A percentile compares a stretch with the other conserved stretches of the same genome.
Evolutionary conservation across 2,329 filamentous ascomycete genomes (phyloP).

Genomic region (Stagonosporopsis tanaceti): DNA sequence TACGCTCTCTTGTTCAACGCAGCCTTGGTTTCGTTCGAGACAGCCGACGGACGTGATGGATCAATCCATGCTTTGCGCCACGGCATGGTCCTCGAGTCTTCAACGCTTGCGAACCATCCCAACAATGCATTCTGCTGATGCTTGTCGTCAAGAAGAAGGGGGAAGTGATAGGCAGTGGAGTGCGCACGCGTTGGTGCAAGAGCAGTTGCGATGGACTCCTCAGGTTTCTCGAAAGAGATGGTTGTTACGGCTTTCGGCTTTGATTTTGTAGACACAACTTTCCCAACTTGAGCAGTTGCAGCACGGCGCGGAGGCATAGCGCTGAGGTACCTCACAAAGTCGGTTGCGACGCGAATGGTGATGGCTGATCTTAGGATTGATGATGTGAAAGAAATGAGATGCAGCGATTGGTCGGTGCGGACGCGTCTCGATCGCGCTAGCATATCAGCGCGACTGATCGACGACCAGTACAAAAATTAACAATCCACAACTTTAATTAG

Average conservation of each 20-base stretch:
- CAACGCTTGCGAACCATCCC: slow-evolving; percentile 43
- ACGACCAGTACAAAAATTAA: background rate
- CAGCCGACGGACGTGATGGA: slow-evolving; percentile 42
- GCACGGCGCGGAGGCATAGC: slow-evolving; percentile 28
- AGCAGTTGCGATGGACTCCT: slow-evolving; percentile 19
- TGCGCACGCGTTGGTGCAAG: slow-evolving; percentile 41
- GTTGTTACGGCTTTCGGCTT: slow-evolving; percentile 12
- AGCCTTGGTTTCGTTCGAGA: slow-evolving; percentile 43
- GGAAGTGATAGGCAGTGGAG: slow-evolving; percentile 39
- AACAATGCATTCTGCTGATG: slow-evolving; percentile 32
- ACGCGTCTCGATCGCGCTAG: slow-evolving; percentile 18
- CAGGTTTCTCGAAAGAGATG: slow-evolving; percentile 24
- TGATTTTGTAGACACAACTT: background rate
- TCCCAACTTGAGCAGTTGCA: background rate
- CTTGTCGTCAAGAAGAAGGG: slow-evolving; percentile 34
- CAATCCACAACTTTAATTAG: background rate
- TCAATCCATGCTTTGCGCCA: slow-evolving; percentile 65
- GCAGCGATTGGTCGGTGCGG: slow-evolving; percentile 10
- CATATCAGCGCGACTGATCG: slow-evolving; percentile 3
- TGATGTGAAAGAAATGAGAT: slow-evolving; percentile 9
- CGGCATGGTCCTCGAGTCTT: slow-evolving; percentile 46
- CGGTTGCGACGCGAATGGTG: slow-evolving; percentile 8
- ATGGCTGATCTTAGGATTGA: background rate
- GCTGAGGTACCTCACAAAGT: background rate
- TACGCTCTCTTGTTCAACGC: slow-evolving; percentile 65